Percentiles rank a stretch among this genome's conserved stretches.
Conservation (phyloP, 2,329 filamentous ascomycete species). For the Seiridium cupressi region DNA sequence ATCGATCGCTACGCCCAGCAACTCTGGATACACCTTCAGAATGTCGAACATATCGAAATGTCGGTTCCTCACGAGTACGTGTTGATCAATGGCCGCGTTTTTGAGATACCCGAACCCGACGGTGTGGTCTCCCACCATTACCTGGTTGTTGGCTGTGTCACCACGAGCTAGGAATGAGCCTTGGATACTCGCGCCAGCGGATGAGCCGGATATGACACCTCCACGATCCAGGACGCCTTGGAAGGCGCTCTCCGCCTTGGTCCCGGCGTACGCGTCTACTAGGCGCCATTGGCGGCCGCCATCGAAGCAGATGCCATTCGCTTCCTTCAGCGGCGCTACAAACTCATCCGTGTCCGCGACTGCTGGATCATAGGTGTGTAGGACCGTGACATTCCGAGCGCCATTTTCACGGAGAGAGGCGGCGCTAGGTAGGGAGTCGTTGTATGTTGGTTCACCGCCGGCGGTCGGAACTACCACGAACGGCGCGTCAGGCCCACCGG, state of each 20-base stretch:
- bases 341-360: slow-evolving; percentile 30
- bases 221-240: slow-evolving; percentile 24
- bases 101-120: slow-evolving; percentile 29
- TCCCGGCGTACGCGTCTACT: slow-evolving; percentile 30
- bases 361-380: slow-evolving; percentile 28
- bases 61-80: slow-evolving; percentile 28
- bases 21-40: slow-evolving; percentile 25
- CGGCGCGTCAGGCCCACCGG: slow-evolving; percentile 21
- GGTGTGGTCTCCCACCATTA: slow-evolving; percentile 28
- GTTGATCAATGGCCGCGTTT: slow-evolving; percentile 28
- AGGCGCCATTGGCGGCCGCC: slow-evolving; percentile 31
- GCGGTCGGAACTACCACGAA: slow-evolving; percentile 30
- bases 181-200: slow-evolving; percentile 29
- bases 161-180: slow-evolving; percentile 29
- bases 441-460: slow-evolving; percentile 22
- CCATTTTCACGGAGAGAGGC: slow-evolving; percentile 25
- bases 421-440: slow-evolving; percentile 23
- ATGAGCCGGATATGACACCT: slow-evolving; percentile 26
- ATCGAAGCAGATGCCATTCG: slow-evolving; percentile 27
- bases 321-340: slow-evolving; percentile 21
- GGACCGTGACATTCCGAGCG: slow-evolving; percentile 24
- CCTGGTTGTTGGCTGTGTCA: slow-evolving; percentile 27
- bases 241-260: slow-evolving; percentile 25
- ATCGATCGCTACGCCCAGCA: slow-evolving; percentile 28
- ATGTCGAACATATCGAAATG: slow-evolving; percentile 33